Evolutionary conservation across 1,284 basidiomycete species (phyloP).

Genomic region (Austroboletus niveus): DNA sequence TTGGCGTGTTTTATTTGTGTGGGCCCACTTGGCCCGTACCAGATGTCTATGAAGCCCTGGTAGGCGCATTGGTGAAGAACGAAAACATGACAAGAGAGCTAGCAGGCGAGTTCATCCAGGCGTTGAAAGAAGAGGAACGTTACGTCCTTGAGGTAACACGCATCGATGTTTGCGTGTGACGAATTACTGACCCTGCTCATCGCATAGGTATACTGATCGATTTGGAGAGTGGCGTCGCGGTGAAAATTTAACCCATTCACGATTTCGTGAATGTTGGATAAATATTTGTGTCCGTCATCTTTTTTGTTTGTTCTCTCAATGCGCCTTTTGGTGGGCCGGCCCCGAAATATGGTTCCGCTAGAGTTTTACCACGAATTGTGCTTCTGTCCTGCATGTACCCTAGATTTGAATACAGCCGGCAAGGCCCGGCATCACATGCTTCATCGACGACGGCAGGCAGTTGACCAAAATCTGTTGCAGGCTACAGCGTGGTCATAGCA

Average conservation of each 20-base stretch:
- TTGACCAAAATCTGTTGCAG: too few species aligned
- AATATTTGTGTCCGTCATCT: background rate
- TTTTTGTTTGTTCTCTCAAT: background rate
- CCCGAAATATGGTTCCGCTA: background rate
- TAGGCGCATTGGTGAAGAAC: slow-evolving; percentile 74
- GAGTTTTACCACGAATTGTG: too few species aligned
- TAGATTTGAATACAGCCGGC: too few species aligned
- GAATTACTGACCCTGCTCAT: slow-evolving; percentile 7
- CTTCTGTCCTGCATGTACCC: too few species aligned
- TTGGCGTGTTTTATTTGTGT: slow-evolving; percentile 94
- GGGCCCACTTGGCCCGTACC: slow-evolving; percentile 99
- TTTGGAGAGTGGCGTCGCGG: too few species aligned
- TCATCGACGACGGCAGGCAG: too few species aligned
- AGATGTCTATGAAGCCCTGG: slow-evolving; percentile 92
- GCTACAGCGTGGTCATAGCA: background rate
- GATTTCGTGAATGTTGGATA: background rate
- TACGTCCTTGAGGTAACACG: slow-evolving; percentile 89
- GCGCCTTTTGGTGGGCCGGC: too few species aligned
- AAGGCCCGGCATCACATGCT: too few species aligned
- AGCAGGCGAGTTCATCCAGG: slow-evolving; percentile 86
- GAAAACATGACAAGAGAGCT: slow-evolving; percentile 63
- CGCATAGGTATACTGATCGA: slow-evolving; percentile 27
- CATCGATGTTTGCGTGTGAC: background rate
- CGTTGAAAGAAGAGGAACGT: slow-evolving; percentile 94
- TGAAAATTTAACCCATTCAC: too few species aligned